phyloP scores from a whole-genome alignment of 1,139 yeast genomes.

The Debaryomyces udenii region DNA sequence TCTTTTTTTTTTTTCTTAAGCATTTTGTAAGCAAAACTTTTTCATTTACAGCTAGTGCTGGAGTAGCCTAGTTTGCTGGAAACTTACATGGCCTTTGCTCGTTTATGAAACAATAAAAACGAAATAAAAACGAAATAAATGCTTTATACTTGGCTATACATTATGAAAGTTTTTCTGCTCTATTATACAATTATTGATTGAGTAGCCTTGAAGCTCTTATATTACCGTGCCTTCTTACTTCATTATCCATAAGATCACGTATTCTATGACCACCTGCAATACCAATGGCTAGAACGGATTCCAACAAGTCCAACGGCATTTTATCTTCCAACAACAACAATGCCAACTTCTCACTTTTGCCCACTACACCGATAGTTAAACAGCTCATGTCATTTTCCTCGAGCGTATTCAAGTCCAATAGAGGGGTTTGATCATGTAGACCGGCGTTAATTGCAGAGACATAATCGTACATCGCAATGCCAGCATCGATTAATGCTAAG shows the following conservation, averaged over 20 bases:
- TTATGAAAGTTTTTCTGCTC: constrained; percentile 1
- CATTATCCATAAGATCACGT: constrained; percentile 83
- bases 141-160: background rate
- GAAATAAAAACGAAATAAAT: no score
- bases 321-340: constrained; percentile 79
- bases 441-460: constrained; percentile 84
- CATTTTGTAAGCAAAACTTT: no score
- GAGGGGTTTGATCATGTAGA: constrained; percentile 69
- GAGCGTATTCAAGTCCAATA: constrained; percentile 77
- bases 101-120: no score
- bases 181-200: constrained; percentile 12
- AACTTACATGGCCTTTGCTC: no score
- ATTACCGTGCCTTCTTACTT: constrained; percentile 73
- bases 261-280: constrained; percentile 87
- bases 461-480: constrained; percentile 91
- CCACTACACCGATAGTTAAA: constrained; percentile 82
- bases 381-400: constrained; percentile 86
- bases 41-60: no score
- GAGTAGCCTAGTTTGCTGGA: no score
- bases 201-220: constrained; percentile 36
- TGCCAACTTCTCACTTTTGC: constrained; percentile 77
- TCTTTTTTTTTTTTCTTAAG: constrained; percentile 14
- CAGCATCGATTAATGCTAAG: constrained; percentile 90
- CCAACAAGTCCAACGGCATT: constrained; percentile 80
- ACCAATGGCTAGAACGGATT: constrained; percentile 77